Conservation (phyloP, 257 asterid species). For the Capsicum rhomboideum region DNA sequence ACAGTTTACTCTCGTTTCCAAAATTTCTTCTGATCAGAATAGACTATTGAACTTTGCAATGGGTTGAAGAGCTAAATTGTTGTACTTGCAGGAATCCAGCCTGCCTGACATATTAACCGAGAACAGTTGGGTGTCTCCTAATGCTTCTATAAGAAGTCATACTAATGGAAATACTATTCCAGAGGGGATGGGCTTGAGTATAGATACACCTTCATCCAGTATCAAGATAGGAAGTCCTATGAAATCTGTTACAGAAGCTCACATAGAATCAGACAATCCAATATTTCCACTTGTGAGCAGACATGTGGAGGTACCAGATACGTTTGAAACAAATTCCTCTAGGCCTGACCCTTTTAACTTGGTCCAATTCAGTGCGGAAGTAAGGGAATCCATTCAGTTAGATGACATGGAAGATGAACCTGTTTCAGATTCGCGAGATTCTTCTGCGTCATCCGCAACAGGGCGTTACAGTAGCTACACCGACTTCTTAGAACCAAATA, state of each 20-base stretch:
- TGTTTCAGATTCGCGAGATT: conserved; percentile 25
- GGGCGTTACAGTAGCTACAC: conserved; percentile 19
- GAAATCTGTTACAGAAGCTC: background rate
- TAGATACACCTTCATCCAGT: conserved; percentile 39
- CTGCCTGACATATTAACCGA: conserved; percentile 78
- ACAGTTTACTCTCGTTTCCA: background rate
- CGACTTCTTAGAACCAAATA: conserved; percentile 51
- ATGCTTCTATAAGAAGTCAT: conserved; percentile 63
- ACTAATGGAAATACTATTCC: conserved; percentile 1
- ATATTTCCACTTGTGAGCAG: conserved; percentile 22
- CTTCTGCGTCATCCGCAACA: conserved; percentile 14
- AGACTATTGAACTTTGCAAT: background rate
- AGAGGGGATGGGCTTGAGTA: conserved; percentile 19
- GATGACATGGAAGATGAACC: conserved; percentile 60
- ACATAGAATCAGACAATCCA: conserved; percentile 31
- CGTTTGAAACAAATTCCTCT: conserved; percentile 22
- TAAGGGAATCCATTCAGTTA: conserved; percentile 25
- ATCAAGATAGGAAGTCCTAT: conserved; percentile 10
- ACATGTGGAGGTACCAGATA: conserved; percentile 17
- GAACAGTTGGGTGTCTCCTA: conserved; percentile 84
- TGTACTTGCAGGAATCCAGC: conserved; percentile 33
- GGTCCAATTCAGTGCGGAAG: conserved; percentile 26
- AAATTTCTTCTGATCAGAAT: background rate
- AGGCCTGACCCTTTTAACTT: conserved; percentile 35
- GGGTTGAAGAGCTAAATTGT: conserved; percentile 27